phyloP scores from a whole-genome alignment of 164 flowering plant species.

The grape (Vitis vinifera) region ASM3070453v1 NC_081818.1:25039001-25039500 shows the following conservation, averaged over 20 bases:
- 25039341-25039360: too few species aligned
- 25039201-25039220: slow-evolving; percentile 32
- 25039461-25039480: too few species aligned
- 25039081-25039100: neutral
- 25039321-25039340: too few species aligned
- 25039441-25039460: too few species aligned
- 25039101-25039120: neutral
- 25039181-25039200: slow-evolving; percentile 38
- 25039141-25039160: slow-evolving; percentile 26
- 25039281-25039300: too few species aligned
- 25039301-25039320: too few species aligned
- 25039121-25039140: slow-evolving; percentile 46
- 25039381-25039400: too few species aligned
- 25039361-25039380: too few species aligned
- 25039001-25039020: neutral
- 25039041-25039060: neutral
- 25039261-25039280: too few species aligned
- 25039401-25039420: too few species aligned
- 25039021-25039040: neutral
- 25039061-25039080: neutral
- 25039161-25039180: slow-evolving; percentile 39
- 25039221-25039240: slow-evolving; percentile 54
- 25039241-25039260: slow-evolving; percentile 4
- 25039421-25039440: too few species aligned
- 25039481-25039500: too few species aligned